Conservation (phyloP, 1,284 basidiomycete species). For the Golubevia sp. region DNA sequence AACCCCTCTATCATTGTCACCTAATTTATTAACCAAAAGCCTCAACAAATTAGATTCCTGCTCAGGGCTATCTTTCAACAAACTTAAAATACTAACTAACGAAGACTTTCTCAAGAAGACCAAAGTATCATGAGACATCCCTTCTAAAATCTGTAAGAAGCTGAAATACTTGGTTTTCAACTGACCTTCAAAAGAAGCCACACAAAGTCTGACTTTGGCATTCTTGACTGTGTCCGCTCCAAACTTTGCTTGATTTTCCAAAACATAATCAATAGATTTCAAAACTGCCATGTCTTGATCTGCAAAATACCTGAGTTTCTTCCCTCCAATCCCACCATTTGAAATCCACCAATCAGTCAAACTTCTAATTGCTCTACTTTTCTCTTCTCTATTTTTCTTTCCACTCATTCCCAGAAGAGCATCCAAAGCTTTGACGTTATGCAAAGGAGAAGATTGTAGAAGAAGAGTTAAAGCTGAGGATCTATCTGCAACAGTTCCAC, state of each 20-base stretch:
- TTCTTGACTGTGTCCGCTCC: slow-evolving; percentile 7
- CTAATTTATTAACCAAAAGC: slow-evolving; percentile 84
- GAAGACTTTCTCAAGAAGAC: slow-evolving; percentile 84
- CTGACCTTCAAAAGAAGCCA: slow-evolving; percentile 4
- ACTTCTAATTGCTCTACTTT: slow-evolving; percentile 84
- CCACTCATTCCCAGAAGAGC: slow-evolving; percentile 76
- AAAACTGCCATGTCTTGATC: background rate
- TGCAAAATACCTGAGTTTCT: slow-evolving; percentile 68
- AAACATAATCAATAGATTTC: background rate
- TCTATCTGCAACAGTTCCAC: slow-evolving; percentile 89
- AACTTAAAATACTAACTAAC: slow-evolving; percentile 71
- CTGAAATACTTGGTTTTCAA: slow-evolving; percentile 19
- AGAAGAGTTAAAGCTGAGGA: slow-evolving; percentile 89
- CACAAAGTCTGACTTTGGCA: too few relatives aligned
- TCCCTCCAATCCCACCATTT: slow-evolving; percentile 75
- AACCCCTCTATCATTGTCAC: slow-evolving; percentile 82
- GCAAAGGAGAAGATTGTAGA: slow-evolving; percentile 85
- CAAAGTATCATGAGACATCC: slow-evolving; percentile 82
- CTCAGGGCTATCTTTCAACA: slow-evolving; percentile 88
- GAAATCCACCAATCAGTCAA: slow-evolving; percentile 89
- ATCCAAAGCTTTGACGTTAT: slow-evolving; percentile 71
- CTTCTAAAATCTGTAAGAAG: slow-evolving; percentile 64
- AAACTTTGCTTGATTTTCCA: slow-evolving; percentile 22
- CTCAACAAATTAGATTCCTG: slow-evolving; percentile 95
- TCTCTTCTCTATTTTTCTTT: slow-evolving; percentile 88